phyloP scores from a whole-genome alignment of 2,329 filamentous ascomycete genomes.

The Cordyceps militaris region DNA sequence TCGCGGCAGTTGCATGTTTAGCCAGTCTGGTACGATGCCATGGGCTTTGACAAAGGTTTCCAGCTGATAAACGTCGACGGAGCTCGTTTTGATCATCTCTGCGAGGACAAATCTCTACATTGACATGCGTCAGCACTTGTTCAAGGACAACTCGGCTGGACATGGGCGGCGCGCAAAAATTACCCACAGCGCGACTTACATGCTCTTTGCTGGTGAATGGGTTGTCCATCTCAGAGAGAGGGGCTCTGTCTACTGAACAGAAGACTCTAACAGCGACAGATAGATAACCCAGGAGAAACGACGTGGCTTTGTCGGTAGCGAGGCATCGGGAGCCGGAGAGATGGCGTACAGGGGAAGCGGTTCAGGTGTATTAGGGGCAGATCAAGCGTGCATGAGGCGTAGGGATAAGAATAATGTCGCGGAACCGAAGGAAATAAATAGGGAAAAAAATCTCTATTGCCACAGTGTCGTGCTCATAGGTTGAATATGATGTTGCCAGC shows the following conservation, averaged over 20 bases:
- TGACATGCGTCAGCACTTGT: not conserved
- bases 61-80: constrained; percentile 39
- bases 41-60: constrained; percentile 40
- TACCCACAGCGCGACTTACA: constrained; percentile 29
- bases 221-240: constrained; percentile 5
- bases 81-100: constrained; percentile 52
- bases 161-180: not conserved
- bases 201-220: constrained; percentile 45
- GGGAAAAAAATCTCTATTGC: not conserved
- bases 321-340: constrained; percentile 3
- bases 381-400: not conserved
- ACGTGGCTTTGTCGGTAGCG: constrained; percentile 5
- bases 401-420: not conserved
- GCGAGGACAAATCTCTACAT: constrained; percentile 50
- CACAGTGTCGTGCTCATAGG: not conserved
- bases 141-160: not conserved
- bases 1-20: constrained; percentile 40
- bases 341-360: not conserved
- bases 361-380: not conserved
- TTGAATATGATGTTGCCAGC: not conserved
- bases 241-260: not conserved
- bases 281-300: constrained; percentile 5
- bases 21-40: constrained; percentile 37
- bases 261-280: not conserved
- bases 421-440: not conserved